Evolutionary conservation across 139 green algal genomes (phyloP).

Genomic region (Parachlorella kessleri): DNA sequence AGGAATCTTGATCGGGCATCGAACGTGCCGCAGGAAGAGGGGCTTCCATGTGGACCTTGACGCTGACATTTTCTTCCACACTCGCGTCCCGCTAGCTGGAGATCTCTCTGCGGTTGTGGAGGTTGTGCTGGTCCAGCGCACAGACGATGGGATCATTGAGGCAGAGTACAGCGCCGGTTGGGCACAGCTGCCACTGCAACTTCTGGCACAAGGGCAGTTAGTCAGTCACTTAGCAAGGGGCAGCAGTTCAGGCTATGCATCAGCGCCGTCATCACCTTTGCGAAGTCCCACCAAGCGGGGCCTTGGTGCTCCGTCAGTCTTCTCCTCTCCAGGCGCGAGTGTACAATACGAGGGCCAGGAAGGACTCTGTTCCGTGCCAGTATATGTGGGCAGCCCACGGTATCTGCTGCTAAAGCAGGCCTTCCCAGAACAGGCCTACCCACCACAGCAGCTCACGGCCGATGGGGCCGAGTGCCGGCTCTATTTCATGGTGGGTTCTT

Average conservation of each 20-base stretch:
- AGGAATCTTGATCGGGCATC: too few relatives aligned
- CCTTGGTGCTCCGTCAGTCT: too few relatives aligned
- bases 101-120: slow-evolving; percentile 62
- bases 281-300: too few relatives aligned
- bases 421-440: not conserved
- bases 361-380: slow-evolving; percentile 25
- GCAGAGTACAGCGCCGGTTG: slow-evolving; percentile 62
- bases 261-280: too few relatives aligned
- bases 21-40: not conserved
- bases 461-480: slow-evolving; percentile 16
- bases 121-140: slow-evolving; percentile 58
- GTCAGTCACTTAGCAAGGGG: too few relatives aligned
- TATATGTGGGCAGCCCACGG: slow-evolving; percentile 63
- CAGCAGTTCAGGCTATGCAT: too few relatives aligned
- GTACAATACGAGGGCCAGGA: not conserved
- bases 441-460: slow-evolving; percentile 16
- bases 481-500: slow-evolving; percentile 9
- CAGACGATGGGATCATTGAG: slow-evolving; percentile 40
- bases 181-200: slow-evolving; percentile 61
- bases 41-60: slow-evolving; percentile 52
- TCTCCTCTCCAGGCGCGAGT: not conserved
- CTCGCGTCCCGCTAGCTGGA: not conserved
- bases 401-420: slow-evolving; percentile 57
- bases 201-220: too few relatives aligned
- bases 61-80: slow-evolving; percentile 66